These are phyloP conservation scores for Coemansia sp. DNA, from an alignment of 192 early-diverging fungal genomes.

Conservation along the genomic window DNA sequence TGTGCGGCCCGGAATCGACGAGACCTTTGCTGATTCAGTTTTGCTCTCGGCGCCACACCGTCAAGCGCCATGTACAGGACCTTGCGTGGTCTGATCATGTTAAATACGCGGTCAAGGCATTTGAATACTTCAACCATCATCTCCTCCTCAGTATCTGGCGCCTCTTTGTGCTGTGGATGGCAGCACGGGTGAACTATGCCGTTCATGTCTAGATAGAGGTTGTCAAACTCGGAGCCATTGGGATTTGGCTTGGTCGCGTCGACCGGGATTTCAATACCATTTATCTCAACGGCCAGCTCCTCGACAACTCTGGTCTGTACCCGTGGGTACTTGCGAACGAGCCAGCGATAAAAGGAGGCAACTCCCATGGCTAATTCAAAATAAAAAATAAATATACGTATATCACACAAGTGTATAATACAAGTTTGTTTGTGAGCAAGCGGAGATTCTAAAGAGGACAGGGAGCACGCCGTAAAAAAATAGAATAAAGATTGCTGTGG, in stretches of 20 bases:
- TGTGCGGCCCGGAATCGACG: constrained; percentile 94
- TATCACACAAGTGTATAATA: constrained; percentile 11
- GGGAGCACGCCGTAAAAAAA: neutral
- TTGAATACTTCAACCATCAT: constrained; percentile 97
- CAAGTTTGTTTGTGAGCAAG: neutral
- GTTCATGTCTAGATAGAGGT: constrained; percentile 99
- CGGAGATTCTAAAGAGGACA: neutral
- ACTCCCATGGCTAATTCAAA: constrained; percentile 65
- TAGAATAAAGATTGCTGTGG: neutral
- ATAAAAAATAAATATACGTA: neutral
- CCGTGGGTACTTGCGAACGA: constrained; percentile 74
- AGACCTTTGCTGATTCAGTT: constrained; percentile 99
- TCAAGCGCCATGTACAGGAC: constrained; percentile 97
- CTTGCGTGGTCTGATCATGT: constrained; percentile 90
- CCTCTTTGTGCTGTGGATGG: constrained; percentile 64
- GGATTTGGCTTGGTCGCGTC: constrained; percentile 89
- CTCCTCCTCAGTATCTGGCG: constrained; percentile 81
- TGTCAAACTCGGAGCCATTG: constrained; percentile 90
- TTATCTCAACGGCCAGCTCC: constrained; percentile 62
- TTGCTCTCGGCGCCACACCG: constrained; percentile 98
- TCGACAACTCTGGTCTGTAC: constrained; percentile 70
- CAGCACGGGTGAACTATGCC: constrained; percentile 89
- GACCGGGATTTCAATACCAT: constrained; percentile 78
- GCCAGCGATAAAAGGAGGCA: constrained; percentile 79
- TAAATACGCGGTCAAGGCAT: constrained; percentile 94